A percentile compares a stretch with the other conserved stretches of the same genome.
phyloP scores from a whole-genome alignment of 1,284 basidiomycete species.

The Trametes pubescens region DNA sequence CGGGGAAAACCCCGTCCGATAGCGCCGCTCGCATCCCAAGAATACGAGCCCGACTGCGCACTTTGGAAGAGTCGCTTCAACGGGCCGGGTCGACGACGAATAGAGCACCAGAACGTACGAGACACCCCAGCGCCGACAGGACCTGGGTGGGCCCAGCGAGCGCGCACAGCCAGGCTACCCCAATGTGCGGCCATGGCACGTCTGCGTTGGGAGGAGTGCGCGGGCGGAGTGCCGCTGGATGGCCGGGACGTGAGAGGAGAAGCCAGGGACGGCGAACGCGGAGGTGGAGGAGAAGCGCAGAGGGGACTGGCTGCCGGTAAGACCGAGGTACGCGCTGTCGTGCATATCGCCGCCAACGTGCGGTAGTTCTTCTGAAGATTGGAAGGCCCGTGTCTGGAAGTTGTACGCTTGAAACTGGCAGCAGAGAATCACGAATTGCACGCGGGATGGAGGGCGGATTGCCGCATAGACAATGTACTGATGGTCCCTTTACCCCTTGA shows the following conservation, averaged over 20 bases:
- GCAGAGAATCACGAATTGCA: neutral
- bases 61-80: neutral
- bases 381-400: neutral
- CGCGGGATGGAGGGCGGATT: too few species aligned
- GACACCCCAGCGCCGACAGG: neutral
- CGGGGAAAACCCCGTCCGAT: neutral
- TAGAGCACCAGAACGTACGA: neutral
- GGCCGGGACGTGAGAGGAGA: conserved; percentile 16
- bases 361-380: neutral
- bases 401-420: neutral
- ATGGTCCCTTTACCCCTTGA: too few species aligned
- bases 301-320: conserved; percentile 15
- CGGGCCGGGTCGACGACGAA: neutral
- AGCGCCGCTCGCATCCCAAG: neutral
- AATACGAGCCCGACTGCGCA: neutral
- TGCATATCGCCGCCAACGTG: neutral
- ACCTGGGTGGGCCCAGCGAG: neutral
- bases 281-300: neutral
- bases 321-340: conserved; percentile 24
- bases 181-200: neutral
- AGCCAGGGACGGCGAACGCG: neutral
- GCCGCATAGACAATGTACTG: too few species aligned
- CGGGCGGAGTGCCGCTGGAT: neutral
- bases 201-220: neutral
- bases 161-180: neutral